phyloP scores from a whole-genome alignment of 2,329 filamentous ascomycete genomes.

The Colletotrichum graminicola region DNA sequence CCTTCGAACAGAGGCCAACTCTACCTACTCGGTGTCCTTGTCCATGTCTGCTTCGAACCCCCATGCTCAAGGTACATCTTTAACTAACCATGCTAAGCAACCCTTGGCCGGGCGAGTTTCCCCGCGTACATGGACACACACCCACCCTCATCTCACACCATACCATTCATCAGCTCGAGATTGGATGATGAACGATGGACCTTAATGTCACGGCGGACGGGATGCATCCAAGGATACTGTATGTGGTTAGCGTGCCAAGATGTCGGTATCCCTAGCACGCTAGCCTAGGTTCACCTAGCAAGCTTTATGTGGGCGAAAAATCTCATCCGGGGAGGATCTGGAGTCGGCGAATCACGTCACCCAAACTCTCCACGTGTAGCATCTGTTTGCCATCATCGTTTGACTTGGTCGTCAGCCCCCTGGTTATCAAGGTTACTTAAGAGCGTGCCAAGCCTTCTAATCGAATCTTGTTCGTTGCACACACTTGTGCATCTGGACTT shows the following conservation, averaged over 20 bases:
- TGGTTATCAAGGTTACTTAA: slow-evolving; percentile 18
- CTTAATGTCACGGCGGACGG: slow-evolving; percentile 8
- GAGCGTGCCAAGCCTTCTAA: slow-evolving; percentile 35
- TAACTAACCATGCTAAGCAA: not conserved
- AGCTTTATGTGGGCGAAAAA: slow-evolving; percentile 36
- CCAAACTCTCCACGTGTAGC: slow-evolving; percentile 33
- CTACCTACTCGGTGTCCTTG: not conserved
- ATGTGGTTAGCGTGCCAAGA: slow-evolving; percentile 40
- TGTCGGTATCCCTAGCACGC: slow-evolving; percentile 40
- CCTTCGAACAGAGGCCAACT: not conserved
- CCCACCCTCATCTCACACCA: not conserved
- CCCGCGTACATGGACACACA: slow-evolving; percentile 1
- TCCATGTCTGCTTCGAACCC: not conserved
- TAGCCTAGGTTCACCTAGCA: slow-evolving; percentile 21
- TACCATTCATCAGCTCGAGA: not conserved
- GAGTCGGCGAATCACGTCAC: slow-evolving; percentile 31
- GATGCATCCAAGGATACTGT: slow-evolving; percentile 17
- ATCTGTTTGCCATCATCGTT: slow-evolving; percentile 28
- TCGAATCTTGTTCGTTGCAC: slow-evolving; percentile 24
- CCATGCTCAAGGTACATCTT: not conserved
- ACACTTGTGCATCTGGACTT: not conserved
- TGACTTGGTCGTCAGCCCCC: slow-evolving; percentile 27
- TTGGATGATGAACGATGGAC: slow-evolving; percentile 4
- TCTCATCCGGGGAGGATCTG: slow-evolving; percentile 29
- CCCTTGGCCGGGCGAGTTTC: not conserved